These are phyloP conservation scores for Fusarium penzigii DNA, from an alignment of 2,329 filamentous ascomycete species.

Conservation along the genomic window DNA sequence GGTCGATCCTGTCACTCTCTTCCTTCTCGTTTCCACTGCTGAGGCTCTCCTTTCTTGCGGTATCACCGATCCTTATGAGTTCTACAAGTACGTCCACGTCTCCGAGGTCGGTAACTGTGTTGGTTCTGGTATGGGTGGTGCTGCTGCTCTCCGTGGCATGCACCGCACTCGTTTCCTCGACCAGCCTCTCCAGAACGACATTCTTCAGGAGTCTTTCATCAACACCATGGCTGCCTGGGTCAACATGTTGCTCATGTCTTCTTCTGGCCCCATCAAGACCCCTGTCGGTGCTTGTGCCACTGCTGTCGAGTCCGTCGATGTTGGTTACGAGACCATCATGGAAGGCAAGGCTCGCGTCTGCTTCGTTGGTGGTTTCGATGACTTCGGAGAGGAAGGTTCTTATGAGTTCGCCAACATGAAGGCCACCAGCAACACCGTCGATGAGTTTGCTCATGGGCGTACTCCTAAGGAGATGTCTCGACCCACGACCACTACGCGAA, in stretches of 20 bases:
- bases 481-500: slow-evolving; percentile 92
- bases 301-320: slow-evolving; percentile 94
- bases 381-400: slow-evolving; percentile 98
- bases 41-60: slow-evolving; percentile 89
- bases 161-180: slow-evolving; percentile 97
- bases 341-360: slow-evolving; percentile 97
- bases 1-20: slow-evolving; percentile 94
- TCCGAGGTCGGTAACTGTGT: slow-evolving; percentile 98
- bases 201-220: slow-evolving; percentile 99
- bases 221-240: slow-evolving; percentile 99
- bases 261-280: slow-evolving; percentile 97
- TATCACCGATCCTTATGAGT: slow-evolving; percentile 98
- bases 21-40: slow-evolving; percentile 88
- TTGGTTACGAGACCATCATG: slow-evolving; percentile 97
- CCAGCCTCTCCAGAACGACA: slow-evolving; percentile 97
- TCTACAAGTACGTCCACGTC: slow-evolving; percentile 99
- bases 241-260: slow-evolving; percentile 97
- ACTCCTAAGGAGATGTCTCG: slow-evolving; percentile 98
- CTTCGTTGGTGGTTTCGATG: slow-evolving; percentile 98
- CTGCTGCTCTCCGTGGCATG: slow-evolving; percentile 90
- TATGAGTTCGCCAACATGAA: slow-evolving; percentile 99
- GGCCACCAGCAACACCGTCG: slow-evolving; percentile 95
- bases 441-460: slow-evolving; percentile 92
- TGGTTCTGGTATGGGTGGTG: slow-evolving; percentile 97
- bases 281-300: slow-evolving; percentile 97